Conservation (phyloP, 2,329 filamentous ascomycete genomes). For the Geosmithia putterillii region DNA sequence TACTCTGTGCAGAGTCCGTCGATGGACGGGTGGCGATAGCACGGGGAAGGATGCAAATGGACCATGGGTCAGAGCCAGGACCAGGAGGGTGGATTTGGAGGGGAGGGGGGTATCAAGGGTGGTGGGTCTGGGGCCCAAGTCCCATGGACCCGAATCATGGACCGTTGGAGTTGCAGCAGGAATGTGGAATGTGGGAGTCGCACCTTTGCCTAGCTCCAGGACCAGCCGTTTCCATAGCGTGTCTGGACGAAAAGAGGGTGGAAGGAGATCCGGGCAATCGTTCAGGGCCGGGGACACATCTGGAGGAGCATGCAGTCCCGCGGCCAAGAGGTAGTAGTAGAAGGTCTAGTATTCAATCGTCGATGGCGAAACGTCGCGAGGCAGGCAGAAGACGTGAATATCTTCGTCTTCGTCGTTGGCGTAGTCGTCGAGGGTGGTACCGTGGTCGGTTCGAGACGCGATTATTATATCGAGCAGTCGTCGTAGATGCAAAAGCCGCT, state of each 20-base stretch:
- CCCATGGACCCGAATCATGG: slow-evolving; percentile 1
- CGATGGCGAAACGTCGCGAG: too few relatives aligned
- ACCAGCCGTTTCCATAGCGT: slow-evolving; percentile 26
- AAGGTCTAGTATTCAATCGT: too few relatives aligned
- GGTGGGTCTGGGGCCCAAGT: slow-evolving; percentile 3
- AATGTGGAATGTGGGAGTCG: slow-evolving; percentile 9
- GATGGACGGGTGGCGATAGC: too few relatives aligned
- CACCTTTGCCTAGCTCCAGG: slow-evolving; percentile 23
- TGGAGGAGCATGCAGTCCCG: not conserved
- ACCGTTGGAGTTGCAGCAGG: not conserved
- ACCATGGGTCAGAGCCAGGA: slow-evolving; percentile 3
- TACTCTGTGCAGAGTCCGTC: too few relatives aligned
- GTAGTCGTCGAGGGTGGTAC: too few relatives aligned
- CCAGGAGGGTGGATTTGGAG: slow-evolving; percentile 7
- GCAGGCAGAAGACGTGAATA: too few relatives aligned
- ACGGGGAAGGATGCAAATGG: too few relatives aligned
- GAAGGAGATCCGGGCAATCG: not conserved
- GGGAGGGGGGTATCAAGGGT: slow-evolving; percentile 2
- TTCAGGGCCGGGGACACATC: slow-evolving; percentile 1
- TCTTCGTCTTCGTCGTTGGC: too few relatives aligned
- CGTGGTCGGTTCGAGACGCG: too few relatives aligned
- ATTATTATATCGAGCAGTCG: too few relatives aligned
- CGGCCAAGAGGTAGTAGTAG: not conserved
- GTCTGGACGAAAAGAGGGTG: slow-evolving; percentile 11
- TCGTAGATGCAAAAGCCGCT: too few relatives aligned